Percentiles rank a stretch among this genome's conserved stretches.
phyloP scores from a whole-genome alignment of 2,329 filamentous ascomycete genomes.

The Leptoxyphium fumago region DNA sequence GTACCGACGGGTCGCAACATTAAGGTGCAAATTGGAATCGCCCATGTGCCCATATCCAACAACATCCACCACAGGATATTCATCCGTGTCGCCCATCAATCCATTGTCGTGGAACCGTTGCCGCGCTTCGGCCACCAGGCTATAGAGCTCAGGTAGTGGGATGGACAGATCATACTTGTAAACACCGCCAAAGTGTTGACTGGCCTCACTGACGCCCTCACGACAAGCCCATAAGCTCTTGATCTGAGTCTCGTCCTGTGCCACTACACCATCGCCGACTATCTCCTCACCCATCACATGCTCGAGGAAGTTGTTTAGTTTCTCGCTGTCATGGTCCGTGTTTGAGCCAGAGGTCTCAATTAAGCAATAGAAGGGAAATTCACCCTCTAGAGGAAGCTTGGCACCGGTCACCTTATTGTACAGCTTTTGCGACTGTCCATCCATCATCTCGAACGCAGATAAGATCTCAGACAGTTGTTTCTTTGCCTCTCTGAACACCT shows the following conservation, averaged over 20 bases:
- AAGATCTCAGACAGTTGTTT: slow-evolving; percentile 83
- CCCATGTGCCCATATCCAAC: slow-evolving; percentile 98
- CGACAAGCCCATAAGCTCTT: slow-evolving; percentile 79
- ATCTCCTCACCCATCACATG: slow-evolving; percentile 80
- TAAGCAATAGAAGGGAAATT: slow-evolving; percentile 89
- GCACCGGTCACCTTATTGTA: slow-evolving; percentile 61
- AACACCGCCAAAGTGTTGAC: slow-evolving; percentile 82
- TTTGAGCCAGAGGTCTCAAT: slow-evolving; percentile 95
- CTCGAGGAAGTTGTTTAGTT: slow-evolving; percentile 81
- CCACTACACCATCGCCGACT: slow-evolving; percentile 76
- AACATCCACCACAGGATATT: slow-evolving; percentile 71
- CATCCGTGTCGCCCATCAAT: slow-evolving; percentile 56
- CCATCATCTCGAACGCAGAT: slow-evolving; percentile 97
- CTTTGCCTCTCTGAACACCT: slow-evolving; percentile 80
- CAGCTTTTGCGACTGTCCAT: slow-evolving; percentile 63
- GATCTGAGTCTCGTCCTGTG: slow-evolving; percentile 84
- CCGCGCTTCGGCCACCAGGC: slow-evolving; percentile 72
- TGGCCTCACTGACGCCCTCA: slow-evolving; percentile 79
- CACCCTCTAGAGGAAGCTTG: slow-evolving; percentile 65
- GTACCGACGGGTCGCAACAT: slow-evolving; percentile 69
- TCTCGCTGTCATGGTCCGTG: slow-evolving; percentile 78
- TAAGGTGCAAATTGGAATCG: slow-evolving; percentile 87
- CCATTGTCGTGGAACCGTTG: slow-evolving; percentile 58
- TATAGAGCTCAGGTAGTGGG: slow-evolving; percentile 73
- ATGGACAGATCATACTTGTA: slow-evolving; percentile 99